Conservation (phyloP, 768 basidiomycete species). For the Phylloporus scabripes region DNA sequence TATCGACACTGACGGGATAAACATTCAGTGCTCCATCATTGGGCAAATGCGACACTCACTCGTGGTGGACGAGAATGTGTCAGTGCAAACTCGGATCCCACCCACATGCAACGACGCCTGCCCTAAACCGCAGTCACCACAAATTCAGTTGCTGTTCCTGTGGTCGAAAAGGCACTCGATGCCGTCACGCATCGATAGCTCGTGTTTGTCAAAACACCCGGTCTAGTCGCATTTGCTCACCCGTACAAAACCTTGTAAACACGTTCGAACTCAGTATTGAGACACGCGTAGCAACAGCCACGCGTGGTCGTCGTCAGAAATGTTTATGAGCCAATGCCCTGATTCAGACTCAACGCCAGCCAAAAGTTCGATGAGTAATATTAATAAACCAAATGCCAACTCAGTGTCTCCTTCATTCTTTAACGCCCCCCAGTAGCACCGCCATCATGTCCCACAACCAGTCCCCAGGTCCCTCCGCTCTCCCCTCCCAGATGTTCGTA, state of each 20-base stretch:
- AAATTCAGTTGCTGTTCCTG: too few species aligned
- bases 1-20: slow-evolving; percentile 17
- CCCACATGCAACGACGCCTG: slow-evolving; percentile 9
- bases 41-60: not conserved
- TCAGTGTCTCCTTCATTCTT: slow-evolving; percentile 24
- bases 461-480: slow-evolving; percentile 47
- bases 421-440: slow-evolving; percentile 31
- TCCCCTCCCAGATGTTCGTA: slow-evolving; percentile 35
- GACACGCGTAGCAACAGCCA: slow-evolving; percentile 1
- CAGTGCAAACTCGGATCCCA: slow-evolving; percentile 1
- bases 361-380: slow-evolving; percentile 25
- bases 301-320: slow-evolving; percentile 3
- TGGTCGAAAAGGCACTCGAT: slow-evolving; percentile 12
- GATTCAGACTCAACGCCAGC: slow-evolving; percentile 25
- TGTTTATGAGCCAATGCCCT: slow-evolving; percentile 5
- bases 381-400: slow-evolving; percentile 21
- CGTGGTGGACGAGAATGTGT: slow-evolving; percentile 1
- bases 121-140: too few species aligned
- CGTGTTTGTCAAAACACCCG: not conserved
- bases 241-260: not conserved
- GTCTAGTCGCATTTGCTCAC: not conserved
- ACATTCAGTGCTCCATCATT: not conserved
- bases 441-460: slow-evolving; percentile 66
- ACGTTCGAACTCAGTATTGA: not conserved
- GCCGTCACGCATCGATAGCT: slow-evolving; percentile 13